Conservation (phyloP, 2,329 filamentous ascomycete genomes). For the Emmonsia crescens region DNA sequence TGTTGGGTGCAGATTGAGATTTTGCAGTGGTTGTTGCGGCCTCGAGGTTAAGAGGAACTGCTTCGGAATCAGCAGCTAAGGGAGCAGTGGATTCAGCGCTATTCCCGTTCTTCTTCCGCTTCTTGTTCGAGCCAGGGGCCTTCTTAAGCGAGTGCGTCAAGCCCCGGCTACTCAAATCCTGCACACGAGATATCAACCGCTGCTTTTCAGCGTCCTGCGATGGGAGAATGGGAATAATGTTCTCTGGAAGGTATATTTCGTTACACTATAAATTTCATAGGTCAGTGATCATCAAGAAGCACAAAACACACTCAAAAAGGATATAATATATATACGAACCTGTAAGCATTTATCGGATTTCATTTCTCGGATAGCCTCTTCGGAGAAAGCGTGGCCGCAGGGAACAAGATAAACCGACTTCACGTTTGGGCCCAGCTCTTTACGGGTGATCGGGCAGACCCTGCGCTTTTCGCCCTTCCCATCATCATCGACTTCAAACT, state of each 20-base stretch:
- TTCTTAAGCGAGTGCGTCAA: slow-evolving; percentile 86
- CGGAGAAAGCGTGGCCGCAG: slow-evolving; percentile 89
- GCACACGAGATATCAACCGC: slow-evolving; percentile 53
- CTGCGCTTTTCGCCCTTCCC: slow-evolving; percentile 43
- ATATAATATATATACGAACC: slow-evolving; percentile 26
- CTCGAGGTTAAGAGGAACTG: not conserved
- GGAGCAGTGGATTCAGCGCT: slow-evolving; percentile 29
- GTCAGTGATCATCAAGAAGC: not conserved
- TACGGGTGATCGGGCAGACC: slow-evolving; percentile 80
- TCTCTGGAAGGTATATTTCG: slow-evolving; percentile 57
- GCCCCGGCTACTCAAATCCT: slow-evolving; percentile 58
- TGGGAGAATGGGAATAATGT: slow-evolving; percentile 75
- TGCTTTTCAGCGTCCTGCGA: slow-evolving; percentile 59
- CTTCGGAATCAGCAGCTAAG: not conserved
- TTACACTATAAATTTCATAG: slow-evolving; percentile 50
- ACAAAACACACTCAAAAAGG: not conserved
- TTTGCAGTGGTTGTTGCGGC: slow-evolving; percentile 1
- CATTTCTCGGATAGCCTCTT: slow-evolving; percentile 75
- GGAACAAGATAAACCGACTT: slow-evolving; percentile 85
- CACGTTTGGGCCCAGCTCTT: slow-evolving; percentile 66
- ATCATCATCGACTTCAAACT: slow-evolving; percentile 51
- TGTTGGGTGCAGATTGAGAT: slow-evolving; percentile 17
- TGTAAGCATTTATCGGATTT: slow-evolving; percentile 50
- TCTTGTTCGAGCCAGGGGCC: slow-evolving; percentile 46
- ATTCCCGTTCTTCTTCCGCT: slow-evolving; percentile 60